Evolutionary conservation across 2,329 filamentous ascomycete genomes (phyloP).

Genomic region (Alternaria infectoria): DNA sequence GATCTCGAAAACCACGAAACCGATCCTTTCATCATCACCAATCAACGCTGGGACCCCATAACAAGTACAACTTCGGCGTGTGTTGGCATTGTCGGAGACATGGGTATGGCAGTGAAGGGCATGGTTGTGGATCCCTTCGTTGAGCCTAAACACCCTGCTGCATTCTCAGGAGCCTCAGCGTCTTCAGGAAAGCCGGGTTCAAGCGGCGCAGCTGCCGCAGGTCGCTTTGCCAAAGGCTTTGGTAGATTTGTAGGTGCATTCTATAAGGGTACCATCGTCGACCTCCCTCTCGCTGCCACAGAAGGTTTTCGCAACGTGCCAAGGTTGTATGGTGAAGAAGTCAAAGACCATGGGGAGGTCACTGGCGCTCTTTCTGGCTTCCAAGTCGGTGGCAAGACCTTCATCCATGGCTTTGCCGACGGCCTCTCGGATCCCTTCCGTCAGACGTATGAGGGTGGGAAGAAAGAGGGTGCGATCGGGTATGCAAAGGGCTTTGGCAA

Average conservation of each 20-base stretch:
- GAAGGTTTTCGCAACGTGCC: slow-evolving; percentile 48
- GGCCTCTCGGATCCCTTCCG: slow-evolving; percentile 40
- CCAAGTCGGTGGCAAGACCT: slow-evolving; percentile 41
- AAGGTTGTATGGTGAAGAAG: slow-evolving; percentile 46
- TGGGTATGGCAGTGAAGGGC: slow-evolving; percentile 64
- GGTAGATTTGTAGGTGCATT: slow-evolving; percentile 24
- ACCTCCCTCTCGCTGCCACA: slow-evolving; percentile 46
- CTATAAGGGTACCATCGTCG: slow-evolving; percentile 44
- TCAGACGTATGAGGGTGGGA: slow-evolving; percentile 39
- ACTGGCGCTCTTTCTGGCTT: slow-evolving; percentile 43
- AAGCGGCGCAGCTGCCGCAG: slow-evolving; percentile 8
- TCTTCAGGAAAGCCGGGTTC: not conserved
- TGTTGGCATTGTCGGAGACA: slow-evolving; percentile 59
- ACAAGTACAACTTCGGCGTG: slow-evolving; percentile 67
- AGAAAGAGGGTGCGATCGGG: slow-evolving; percentile 42
- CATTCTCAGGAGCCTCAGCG: not conserved
- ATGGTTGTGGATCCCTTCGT: slow-evolving; percentile 51
- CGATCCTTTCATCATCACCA: slow-evolving; percentile 40
- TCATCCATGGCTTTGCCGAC: slow-evolving; percentile 40
- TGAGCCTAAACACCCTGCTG: slow-evolving; percentile 8
- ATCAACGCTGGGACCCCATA: slow-evolving; percentile 65
- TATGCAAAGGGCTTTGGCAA: slow-evolving; percentile 43
- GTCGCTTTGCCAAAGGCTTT: slow-evolving; percentile 22
- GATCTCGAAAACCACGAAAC: slow-evolving; percentile 31
- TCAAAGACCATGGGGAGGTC: slow-evolving; percentile 41